Evolutionary conservation across 208 protist genomes (phyloP).

Genomic region (Leishmania tropica): DNA sequence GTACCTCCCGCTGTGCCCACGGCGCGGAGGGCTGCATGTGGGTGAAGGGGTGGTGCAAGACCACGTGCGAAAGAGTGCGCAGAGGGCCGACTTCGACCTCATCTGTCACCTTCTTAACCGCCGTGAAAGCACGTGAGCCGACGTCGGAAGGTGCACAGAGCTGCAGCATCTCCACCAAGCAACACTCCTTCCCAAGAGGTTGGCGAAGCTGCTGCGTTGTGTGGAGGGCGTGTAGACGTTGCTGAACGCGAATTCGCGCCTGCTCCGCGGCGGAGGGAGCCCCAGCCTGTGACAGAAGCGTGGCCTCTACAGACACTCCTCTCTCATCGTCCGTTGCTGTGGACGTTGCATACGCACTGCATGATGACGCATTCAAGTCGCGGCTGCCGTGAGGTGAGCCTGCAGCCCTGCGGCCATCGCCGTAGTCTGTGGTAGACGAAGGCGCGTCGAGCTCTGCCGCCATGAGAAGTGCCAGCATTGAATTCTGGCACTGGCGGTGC

Average conservation of each 20-base stretch:
- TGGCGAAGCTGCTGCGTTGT: slow-evolving; percentile 39
- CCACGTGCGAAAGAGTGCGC: slow-evolving; percentile 37
- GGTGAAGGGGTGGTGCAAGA: slow-evolving; percentile 70
- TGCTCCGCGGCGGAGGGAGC: slow-evolving; percentile 37
- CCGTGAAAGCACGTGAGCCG: slow-evolving; percentile 7
- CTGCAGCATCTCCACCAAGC: slow-evolving; percentile 59
- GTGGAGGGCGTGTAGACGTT: slow-evolving; percentile 57
- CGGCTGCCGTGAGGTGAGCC: neutral
- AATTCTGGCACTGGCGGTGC: slow-evolving; percentile 10
- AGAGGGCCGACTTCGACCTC: slow-evolving; percentile 59
- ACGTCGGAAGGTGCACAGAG: neutral
- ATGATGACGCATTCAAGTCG: neutral
- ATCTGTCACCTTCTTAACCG: slow-evolving; percentile 24
- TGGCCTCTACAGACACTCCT: neutral
- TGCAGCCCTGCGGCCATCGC: neutral
- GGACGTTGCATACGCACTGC: neutral
- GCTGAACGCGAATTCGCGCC: slow-evolving; percentile 59
- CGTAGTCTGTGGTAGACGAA: neutral
- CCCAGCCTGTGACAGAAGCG: neutral
- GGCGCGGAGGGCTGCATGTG: slow-evolving; percentile 41
- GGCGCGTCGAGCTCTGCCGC: slow-evolving; percentile 23
- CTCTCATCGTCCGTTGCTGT: neutral
- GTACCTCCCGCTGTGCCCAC: slow-evolving; percentile 40
- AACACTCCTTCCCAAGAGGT: slow-evolving; percentile 60
- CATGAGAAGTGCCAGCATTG: slow-evolving; percentile 29